Evolutionary conservation across 345 rosid species (phyloP).

Genomic region (Aquilaria sinensis): DNA sequence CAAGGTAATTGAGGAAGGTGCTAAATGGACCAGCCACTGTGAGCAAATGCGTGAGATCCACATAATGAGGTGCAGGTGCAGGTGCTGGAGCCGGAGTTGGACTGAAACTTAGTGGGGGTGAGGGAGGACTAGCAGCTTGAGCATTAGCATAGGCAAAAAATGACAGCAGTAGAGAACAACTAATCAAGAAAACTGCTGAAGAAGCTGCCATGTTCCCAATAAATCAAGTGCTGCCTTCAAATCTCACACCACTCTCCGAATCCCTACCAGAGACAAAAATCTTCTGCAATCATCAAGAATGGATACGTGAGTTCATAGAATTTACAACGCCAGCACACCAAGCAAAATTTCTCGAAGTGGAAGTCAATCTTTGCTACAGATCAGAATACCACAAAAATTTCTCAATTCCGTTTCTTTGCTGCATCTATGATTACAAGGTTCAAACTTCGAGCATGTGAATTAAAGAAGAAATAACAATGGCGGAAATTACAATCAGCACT

Average conservation of each 20-base stretch:
- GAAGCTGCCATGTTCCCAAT: conserved; percentile 30
- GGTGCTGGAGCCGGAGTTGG: conserved; percentile 76
- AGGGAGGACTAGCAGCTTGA: conserved; percentile 60
- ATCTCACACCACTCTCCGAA: conserved; percentile 15
- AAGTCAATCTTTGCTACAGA: neutral
- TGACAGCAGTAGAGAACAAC: conserved; percentile 26
- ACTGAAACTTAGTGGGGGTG: conserved; percentile 22
- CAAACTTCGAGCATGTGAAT: neutral
- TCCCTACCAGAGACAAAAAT: conserved; percentile 27
- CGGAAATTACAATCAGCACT: neutral
- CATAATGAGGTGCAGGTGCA: conserved; percentile 57
- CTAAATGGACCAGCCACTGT: conserved; percentile 80
- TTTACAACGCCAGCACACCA: neutral
- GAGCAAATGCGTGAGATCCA: conserved; percentile 71
- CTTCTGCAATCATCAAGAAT: neutral
- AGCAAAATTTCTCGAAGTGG: neutral
- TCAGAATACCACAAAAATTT: neutral
- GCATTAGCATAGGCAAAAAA: conserved; percentile 35
- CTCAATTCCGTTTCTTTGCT: neutral
- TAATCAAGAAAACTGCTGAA: conserved; percentile 27
- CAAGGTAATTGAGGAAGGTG: conserved; percentile 63
- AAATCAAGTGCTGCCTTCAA: conserved; percentile 7
- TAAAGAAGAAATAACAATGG: neutral
- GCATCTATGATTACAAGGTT: neutral
- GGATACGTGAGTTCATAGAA: neutral